Base-by-base conservation (phyloP, 1,139 yeast species). In the Suhomyces bribrorum region DNA sequence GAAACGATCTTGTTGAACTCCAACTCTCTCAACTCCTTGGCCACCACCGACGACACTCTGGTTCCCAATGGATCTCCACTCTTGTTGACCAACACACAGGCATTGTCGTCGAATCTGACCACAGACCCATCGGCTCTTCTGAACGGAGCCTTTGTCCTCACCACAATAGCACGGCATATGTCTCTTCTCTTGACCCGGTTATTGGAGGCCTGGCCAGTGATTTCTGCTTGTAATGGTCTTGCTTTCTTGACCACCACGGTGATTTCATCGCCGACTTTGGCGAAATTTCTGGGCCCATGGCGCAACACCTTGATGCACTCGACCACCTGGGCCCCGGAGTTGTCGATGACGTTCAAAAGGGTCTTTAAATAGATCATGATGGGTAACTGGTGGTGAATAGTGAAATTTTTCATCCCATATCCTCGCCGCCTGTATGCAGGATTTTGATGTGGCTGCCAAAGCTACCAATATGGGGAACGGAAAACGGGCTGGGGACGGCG, bases 221-320 rank as follows among this genome's bases (percentile, higher is more conserved):
- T 73, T 41, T 74, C 79, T 25, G 82, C 71, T 36, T 74, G 69
- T 44, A 81, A 59, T 8, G 96, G 90, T 56, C 80, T 81, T 30
- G 97, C 96, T 64, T 88, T 86, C 61, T 94, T 94, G 32, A 92
- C 94, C 38, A 94, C 98, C 43, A 89, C 95, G 15, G 94, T 96
- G 48, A 92, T 86, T 61, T 84, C 86, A 62, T 92, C 98, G 31
- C 96, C 97, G 16, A 89, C 81, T 41, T 77, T 71, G 33, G 95
- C 98, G 50, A 81, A 83, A 57, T 84, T 84, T 61, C 75, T 79
- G 25, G 96, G 96, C 2, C 85, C 81, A 57, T 92, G 95, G 50
- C 95, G 83, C 47, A 92, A 74, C 14, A 92, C 97, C 64, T 90
- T 92, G 71, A 92, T 89, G 63, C 98, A 92, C 66, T 92, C 98